A percentile compares a stretch with the other conserved stretches of the same genome.
phyloP scores from a whole-genome alignment of 768 basidiomycete genomes.

The Mycena kentingensis region DNA sequence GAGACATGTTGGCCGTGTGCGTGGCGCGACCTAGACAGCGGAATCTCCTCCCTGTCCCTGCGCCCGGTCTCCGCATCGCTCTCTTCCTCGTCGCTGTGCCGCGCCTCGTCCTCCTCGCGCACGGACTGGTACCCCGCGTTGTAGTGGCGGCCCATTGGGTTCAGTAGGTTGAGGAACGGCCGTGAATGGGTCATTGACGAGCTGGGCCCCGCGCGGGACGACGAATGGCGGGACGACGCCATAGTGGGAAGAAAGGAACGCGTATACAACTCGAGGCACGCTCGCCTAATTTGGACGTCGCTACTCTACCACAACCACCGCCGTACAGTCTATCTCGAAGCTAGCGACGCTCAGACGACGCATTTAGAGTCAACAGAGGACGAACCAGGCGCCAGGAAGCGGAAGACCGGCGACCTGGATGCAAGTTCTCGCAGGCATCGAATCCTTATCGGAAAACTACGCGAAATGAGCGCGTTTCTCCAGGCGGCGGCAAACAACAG shows the following conservation, averaged over 20 bases:
- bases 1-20: slow-evolving; percentile 54
- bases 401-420: slow-evolving; percentile 58
- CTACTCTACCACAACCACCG: slow-evolving; percentile 37
- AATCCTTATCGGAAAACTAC: slow-evolving; percentile 50
- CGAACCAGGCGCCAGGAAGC: slow-evolving; percentile 23
- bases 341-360: slow-evolving; percentile 31
- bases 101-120: slow-evolving; percentile 65
- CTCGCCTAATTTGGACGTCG: background rate
- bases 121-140: slow-evolving; percentile 71
- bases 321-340: slow-evolving; percentile 65
- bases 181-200: slow-evolving; percentile 58
- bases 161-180: slow-evolving; percentile 80
- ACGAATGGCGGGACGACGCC: slow-evolving; percentile 36
- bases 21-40: slow-evolving; percentile 32
- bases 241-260: background rate
- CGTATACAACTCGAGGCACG: slow-evolving; percentile 13
- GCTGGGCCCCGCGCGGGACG: slow-evolving; percentile 31
- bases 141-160: slow-evolving; percentile 73
- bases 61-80: slow-evolving; percentile 69
- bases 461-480: background rate
- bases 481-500: background rate
- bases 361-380: background rate
- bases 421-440: slow-evolving; percentile 59
- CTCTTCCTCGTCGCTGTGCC: slow-evolving; percentile 44
- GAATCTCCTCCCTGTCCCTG: slow-evolving; percentile 34